phyloP scores from a whole-genome alignment of 75 land plant genomes.

The Cryptomeria japonica region DNA sequence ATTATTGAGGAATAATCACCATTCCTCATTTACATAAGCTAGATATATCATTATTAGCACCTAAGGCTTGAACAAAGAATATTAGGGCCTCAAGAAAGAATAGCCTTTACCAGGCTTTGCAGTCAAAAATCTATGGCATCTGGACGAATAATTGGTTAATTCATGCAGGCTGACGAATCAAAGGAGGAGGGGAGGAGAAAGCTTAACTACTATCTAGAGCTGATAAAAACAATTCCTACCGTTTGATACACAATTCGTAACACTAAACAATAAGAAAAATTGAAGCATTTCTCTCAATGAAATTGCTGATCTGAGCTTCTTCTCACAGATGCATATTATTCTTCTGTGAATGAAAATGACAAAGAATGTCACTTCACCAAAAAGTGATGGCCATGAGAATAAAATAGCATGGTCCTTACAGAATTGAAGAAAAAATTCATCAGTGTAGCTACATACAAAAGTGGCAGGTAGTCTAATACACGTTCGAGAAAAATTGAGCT shows the following conservation, averaged over 20 bases:
- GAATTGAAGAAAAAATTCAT: conserved; percentile 2
- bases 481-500: not conserved
- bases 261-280: not conserved
- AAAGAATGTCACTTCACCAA: not conserved
- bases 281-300: not conserved
- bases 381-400: not conserved
- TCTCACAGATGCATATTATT: conserved; percentile 12
- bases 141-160: not conserved
- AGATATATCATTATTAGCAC: not conserved
- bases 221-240: not conserved
- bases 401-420: conserved; percentile 6
- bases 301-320: conserved; percentile 5
- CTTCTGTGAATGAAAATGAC: not conserved
- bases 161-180: not conserved
- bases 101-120: not conserved
- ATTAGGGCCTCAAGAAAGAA: not conserved
- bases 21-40: not conserved
- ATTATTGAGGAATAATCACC: not conserved
- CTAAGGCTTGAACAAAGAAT: not conserved
- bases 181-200: not conserved
- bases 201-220: not conserved
- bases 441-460: not conserved
- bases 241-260: not conserved
- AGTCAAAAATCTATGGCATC: not conserved
- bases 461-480: not conserved